Base-by-base conservation (phyloP, 768 basidiomycete species). In the Tylopilus sp. region DNA sequence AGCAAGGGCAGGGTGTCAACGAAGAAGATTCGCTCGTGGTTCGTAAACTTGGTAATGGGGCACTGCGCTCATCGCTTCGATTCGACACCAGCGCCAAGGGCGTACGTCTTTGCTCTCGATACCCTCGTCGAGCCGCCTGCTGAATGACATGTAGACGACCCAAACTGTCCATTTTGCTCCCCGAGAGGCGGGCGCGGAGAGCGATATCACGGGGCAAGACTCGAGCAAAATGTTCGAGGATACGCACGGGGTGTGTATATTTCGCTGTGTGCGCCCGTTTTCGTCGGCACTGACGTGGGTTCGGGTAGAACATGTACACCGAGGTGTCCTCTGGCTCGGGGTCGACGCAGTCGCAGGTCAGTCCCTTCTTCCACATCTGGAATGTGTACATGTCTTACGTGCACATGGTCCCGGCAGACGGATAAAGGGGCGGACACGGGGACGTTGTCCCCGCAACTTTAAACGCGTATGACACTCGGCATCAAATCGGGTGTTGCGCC, bases 1-100 rank as follows among this genome's bases (percentile, higher is more conserved):
- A n/a, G n/a, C 41, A 30, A 0, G 68, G 67, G 0, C 46, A 48
- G 0, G 67, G 67, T 31, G 3, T 64, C n/a, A 51, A 68, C 6
- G 62, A 64, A 48, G 67, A 68, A 43, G 62, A 58, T 1, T 56
- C 64, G 10, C 15, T 53, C 0, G 33, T 39, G 0, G 50, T 52
- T 26, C 62, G 41, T 21, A 51, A 56, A 13, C 23, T 26, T 0
- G n/a, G 36, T 4, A 31, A 23, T n/a, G 22, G 21, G 9, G 50
- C 40, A 21, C n/a, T 57, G 4, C 52, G 52, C 2, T 23, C 30
- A 2, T 40, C 52, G 2, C 44, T 68, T 4, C 51, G 51, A 13
- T 36, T 69, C 17, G 48, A 55, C 22, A 36, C 40, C 6, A 48
- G 44, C n/a, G 12, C 2, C 15, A 68, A 63, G 44, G 41, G 17